Conservation (phyloP, 148 eudicot species). For the Camellia granthamiana region DNA sequence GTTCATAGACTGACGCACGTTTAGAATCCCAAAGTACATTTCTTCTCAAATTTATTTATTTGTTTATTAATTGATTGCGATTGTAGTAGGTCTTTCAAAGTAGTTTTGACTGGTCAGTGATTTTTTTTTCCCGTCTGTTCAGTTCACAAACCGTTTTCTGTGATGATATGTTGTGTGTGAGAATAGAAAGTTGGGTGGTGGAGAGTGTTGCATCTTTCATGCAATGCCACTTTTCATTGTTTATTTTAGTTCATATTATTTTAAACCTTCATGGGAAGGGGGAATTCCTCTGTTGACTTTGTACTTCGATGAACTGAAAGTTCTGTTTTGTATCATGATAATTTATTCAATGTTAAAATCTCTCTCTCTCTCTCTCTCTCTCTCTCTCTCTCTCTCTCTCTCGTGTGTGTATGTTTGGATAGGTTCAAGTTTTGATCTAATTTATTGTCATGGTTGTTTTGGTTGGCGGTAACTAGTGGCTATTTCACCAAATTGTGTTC, state of each 20-base stretch:
- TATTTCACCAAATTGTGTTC: background rate
- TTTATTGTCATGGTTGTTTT: background rate
- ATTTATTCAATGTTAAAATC: background rate
- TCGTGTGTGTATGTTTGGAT: background rate
- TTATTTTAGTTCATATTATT: background rate
- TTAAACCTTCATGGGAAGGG: background rate
- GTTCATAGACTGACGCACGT: slow-evolving; percentile 51
- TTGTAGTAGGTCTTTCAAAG: slow-evolving; percentile 9
- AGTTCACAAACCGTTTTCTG: background rate
- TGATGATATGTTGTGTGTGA: background rate
- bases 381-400: slow-evolving; percentile 11
- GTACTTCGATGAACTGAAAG: background rate
- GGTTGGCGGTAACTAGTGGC: background rate
- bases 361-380: slow-evolving; percentile 8
- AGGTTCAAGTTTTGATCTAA: background rate
- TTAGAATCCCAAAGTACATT: slow-evolving; percentile 20
- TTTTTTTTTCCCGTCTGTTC: background rate
- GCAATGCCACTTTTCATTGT: background rate
- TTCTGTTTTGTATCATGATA: slow-evolving; percentile 1
- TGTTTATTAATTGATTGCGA: slow-evolving; percentile 16
- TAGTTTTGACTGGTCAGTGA: background rate
- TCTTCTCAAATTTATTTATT: slow-evolving; percentile 21
- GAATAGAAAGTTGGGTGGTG: background rate
- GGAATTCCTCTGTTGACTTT: background rate
- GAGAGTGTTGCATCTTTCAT: slow-evolving; percentile 7